phyloP scores from a whole-genome alignment of 2,329 filamentous ascomycete species.

The Cladophialophora psammophila region DNA sequence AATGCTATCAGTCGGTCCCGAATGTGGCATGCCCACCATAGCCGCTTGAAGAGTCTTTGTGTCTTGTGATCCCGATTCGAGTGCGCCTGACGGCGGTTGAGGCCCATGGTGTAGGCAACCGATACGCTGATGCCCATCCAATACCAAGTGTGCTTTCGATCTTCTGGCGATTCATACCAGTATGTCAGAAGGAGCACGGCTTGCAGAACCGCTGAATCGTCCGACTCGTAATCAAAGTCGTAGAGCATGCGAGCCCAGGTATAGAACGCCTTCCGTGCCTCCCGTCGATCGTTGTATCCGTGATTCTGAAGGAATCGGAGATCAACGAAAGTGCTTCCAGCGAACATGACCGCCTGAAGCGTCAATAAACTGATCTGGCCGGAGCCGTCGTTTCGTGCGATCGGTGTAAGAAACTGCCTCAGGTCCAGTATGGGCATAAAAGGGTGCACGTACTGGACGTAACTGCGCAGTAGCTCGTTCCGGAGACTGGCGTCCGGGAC shows the following conservation, averaged over 20 bases:
- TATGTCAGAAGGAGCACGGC: slow-evolving; percentile 90
- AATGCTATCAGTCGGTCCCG: slow-evolving; percentile 88
- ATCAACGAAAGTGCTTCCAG: slow-evolving; percentile 84
- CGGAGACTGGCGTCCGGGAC: slow-evolving; percentile 74
- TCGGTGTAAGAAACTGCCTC: slow-evolving; percentile 64
- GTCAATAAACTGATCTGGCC: slow-evolving; percentile 76
- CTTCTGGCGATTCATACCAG: slow-evolving; percentile 95
- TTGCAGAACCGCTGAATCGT: slow-evolving; percentile 86
- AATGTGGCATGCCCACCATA: slow-evolving; percentile 98
- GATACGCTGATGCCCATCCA: slow-evolving; percentile 98
- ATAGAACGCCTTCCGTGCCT: slow-evolving; percentile 85
- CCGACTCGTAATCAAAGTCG: slow-evolving; percentile 91
- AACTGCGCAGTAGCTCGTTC: slow-evolving; percentile 79
- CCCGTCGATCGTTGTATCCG: slow-evolving; percentile 78
- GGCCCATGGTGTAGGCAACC: slow-evolving; percentile 86
- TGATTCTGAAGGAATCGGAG: slow-evolving; percentile 70
- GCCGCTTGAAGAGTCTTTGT: slow-evolving; percentile 86
- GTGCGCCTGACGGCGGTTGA: slow-evolving; percentile 77
- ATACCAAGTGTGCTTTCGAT: slow-evolving; percentile 97
- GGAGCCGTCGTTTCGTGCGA: slow-evolving; percentile 62
- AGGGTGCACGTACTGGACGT: slow-evolving; percentile 87
- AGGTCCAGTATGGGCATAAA: slow-evolving; percentile 87
- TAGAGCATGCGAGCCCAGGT: slow-evolving; percentile 75
- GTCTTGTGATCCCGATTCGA: slow-evolving; percentile 59
- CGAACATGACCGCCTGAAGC: slow-evolving; percentile 95